Evolutionary conservation across 1,139 yeast species (phyloP).

Genomic region (Yamadazyma dendronema): DNA sequence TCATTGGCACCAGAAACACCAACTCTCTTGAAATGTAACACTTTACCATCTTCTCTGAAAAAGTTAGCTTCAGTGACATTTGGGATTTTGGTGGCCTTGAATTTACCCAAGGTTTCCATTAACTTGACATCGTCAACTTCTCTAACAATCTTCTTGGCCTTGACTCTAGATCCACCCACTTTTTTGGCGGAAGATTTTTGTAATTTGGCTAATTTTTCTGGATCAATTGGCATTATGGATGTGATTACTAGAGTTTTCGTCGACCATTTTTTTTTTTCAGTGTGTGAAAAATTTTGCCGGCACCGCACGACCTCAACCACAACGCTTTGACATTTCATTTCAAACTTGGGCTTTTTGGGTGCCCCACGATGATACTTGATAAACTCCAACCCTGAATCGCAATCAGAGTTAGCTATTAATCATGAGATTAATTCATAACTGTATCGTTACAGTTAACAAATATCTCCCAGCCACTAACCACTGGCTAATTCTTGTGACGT

Average conservation of each 20-base stretch:
- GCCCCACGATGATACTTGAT: no score
- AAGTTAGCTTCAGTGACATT: conserved; percentile 96
- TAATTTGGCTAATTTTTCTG: conserved; percentile 82
- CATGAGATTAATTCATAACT: conserved; percentile 13
- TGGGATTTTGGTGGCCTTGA: conserved; percentile 85
- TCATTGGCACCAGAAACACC: conserved; percentile 92
- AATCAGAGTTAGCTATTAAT: not conserved
- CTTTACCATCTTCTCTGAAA: conserved; percentile 95
- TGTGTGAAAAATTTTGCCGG: conserved; percentile 7
- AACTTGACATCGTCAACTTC: conserved; percentile 89
- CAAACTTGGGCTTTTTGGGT: no score
- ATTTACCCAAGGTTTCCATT: conserved; percentile 84
- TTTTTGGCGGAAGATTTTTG: conserved; percentile 71
- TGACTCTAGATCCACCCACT: conserved; percentile 89
- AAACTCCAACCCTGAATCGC: not conserved
- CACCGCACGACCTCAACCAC: conserved; percentile 3
- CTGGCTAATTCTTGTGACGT: conserved; percentile 25
- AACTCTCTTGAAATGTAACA: conserved; percentile 91
- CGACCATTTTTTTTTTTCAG: conserved; percentile 16
- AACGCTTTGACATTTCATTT: no score
- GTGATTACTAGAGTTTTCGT: conserved; percentile 19
- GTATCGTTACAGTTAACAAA: conserved; percentile 16
- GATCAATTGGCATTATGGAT: conserved; percentile 74
- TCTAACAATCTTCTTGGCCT: conserved; percentile 65
- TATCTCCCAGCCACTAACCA: conserved; percentile 27